Conservation (phyloP, 2,329 filamentous ascomycete genomes). For the Dryadomyces quercivorus region DNA sequence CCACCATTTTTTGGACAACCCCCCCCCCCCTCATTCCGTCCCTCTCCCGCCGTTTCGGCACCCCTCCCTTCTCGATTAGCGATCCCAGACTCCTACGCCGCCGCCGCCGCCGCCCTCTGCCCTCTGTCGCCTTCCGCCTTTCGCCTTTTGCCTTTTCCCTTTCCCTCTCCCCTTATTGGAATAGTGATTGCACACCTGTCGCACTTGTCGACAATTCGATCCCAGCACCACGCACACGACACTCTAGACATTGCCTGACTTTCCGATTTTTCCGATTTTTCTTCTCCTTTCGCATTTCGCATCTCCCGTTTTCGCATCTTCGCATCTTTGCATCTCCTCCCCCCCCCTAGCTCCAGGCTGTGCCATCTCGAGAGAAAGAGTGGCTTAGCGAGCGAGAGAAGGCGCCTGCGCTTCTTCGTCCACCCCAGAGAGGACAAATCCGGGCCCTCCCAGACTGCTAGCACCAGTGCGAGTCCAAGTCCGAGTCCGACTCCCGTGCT, state of each 20-base stretch:
- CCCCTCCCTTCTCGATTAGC: not conserved
- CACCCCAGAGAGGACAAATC: not conserved
- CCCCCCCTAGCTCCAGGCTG: not conserved
- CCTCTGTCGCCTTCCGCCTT: no score
- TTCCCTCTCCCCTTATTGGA: not conserved
- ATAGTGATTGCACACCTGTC: not conserved
- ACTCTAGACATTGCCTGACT: not conserved
- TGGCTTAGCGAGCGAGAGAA: not conserved
- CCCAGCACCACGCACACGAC: not conserved
- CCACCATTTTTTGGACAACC: not conserved
- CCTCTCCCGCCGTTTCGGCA: not conserved
- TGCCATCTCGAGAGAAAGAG: not conserved
- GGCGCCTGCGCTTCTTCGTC: not conserved
- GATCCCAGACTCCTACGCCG: not conserved
- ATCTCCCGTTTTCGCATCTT: not conserved
- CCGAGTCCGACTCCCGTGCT: no score
- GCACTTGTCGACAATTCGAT: not conserved
- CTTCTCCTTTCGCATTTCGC: not conserved
- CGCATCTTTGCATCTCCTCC: not conserved
- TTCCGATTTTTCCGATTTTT: not conserved
- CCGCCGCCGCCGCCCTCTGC: no score
- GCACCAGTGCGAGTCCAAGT: no score
- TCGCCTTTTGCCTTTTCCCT: not conserved
- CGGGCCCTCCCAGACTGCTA: no score
- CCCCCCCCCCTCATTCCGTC: not conserved